These are phyloP conservation scores for Cercospora sp. DNA, from an alignment of 2,329 filamentous ascomycete genomes.

Conservation along the genomic window DNA sequence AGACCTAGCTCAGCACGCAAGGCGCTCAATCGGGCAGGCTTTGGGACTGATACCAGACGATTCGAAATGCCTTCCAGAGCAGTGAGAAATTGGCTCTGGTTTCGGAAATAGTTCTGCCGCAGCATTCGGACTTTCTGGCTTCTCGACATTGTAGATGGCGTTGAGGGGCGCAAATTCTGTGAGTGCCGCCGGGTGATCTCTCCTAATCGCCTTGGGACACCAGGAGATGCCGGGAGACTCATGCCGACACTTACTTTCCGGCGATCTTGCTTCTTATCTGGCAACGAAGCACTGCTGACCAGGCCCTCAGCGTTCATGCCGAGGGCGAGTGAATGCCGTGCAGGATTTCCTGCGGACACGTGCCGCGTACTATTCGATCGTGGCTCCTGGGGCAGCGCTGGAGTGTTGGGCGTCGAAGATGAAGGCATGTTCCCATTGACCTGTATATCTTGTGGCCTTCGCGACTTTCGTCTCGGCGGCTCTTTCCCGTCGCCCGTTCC, in stretches of 20 bases:
- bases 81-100: slow-evolving; percentile 76
- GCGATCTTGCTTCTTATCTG: slow-evolving; percentile 31
- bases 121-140: slow-evolving; percentile 71
- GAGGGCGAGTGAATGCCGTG: slow-evolving; percentile 39
- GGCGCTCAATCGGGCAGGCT: slow-evolving; percentile 77
- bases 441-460: slow-evolving; percentile 38
- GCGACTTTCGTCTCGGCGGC: slow-evolving; percentile 36
- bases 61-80: slow-evolving; percentile 83
- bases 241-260: slow-evolving; percentile 28
- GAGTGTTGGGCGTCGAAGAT: slow-evolving; percentile 25
- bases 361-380: slow-evolving; percentile 2
- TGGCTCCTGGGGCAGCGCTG: slow-evolving; percentile 14
- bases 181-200: slow-evolving; percentile 57
- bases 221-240: slow-evolving; percentile 42
- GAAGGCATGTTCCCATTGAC: slow-evolving; percentile 23
- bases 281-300: slow-evolving; percentile 38
- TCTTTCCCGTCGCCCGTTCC: slow-evolving; percentile 33
- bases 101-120: slow-evolving; percentile 79
- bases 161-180: slow-evolving; percentile 56
- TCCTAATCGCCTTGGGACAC: slow-evolving; percentile 40
- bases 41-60: slow-evolving; percentile 78
- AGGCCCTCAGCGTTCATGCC: slow-evolving; percentile 36
- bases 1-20: slow-evolving; percentile 77
- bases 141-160: slow-evolving; percentile 62
- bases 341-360: slow-evolving; percentile 10